phyloP scores from a whole-genome alignment of 257 asterid genomes.

The Haberlea rhodopensis region DNA sequence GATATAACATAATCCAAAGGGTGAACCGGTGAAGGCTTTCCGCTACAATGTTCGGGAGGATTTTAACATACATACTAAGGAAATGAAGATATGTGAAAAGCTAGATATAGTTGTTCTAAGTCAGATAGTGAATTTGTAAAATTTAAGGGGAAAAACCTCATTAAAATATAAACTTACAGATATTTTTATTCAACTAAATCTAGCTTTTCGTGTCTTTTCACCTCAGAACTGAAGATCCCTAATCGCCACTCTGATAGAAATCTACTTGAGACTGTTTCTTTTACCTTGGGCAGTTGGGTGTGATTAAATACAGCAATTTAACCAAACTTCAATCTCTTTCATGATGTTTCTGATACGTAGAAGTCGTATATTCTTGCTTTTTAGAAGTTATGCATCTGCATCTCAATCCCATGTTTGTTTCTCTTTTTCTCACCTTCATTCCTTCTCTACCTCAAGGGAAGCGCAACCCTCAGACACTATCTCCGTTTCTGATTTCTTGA shows the following conservation, averaged over 20 bases:
- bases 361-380: background rate
- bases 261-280: background rate
- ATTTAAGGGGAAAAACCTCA: no score
- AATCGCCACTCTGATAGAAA: background rate
- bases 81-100: no score
- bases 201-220: no score
- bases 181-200: no score
- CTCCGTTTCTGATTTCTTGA: slow-evolving; percentile 13
- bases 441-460: slow-evolving; percentile 22
- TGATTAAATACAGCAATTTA: background rate
- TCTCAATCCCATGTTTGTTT: slow-evolving; percentile 1
- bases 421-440: slow-evolving; percentile 1
- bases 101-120: no score
- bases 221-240: background rate
- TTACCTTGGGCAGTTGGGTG: background rate
- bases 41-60: no score
- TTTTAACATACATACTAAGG: no score
- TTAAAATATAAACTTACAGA: no score
- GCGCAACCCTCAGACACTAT: background rate
- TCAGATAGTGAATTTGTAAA: no score
- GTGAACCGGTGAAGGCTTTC: no score
- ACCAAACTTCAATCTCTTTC: background rate
- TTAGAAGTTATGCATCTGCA: background rate
- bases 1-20: no score
- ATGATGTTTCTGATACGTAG: background rate